Evolutionary conservation across 495 filamentous ascomycete genomes (phyloP), one percentile per base, ranked within the genome.

Genomic region (Podospora pseudocomata): DNA sequence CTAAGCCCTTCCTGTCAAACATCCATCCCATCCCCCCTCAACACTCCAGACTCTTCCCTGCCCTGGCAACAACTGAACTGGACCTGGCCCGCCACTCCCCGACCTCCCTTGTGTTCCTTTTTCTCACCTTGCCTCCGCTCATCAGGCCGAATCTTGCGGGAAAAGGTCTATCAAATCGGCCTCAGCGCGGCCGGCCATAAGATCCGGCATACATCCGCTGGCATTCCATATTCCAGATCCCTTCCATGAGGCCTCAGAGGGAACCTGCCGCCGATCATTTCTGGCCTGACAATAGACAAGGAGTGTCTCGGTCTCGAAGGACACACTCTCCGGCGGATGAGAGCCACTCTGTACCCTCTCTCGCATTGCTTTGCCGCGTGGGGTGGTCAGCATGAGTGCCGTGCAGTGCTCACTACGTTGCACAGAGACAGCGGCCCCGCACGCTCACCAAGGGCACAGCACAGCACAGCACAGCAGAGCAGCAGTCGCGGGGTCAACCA

Each of bases 1-100:
- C 75, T 72, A 75, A 68, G 20, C 74, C 70, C 53, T n/a, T 67
- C 70, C 61, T 32, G 70, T 63, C 26, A 20, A 60, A 56, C 65
- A 15, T 13, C 49, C 28, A 60, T 7, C 62, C 53, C 7, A 5
- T 53, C 11, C 19, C 19, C 34, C 16, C 39, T 4, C n/a, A 9
- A 44, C 61, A 32, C 19, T n/a, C 26, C 4, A 16, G 0, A 32
- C 60, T 19, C 60, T 30, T 13, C 18, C 28, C 44, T 23, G 23
- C 18, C 28, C 60, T 30, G 60, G 18, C 59, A 57, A 54, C 60
- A 23, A 23, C 23, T 23, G 23, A 23, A 23, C 23, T 23, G 23
- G 23, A 23, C 30, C 15, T 28, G 60, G 55, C 19, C 32, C 66
- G 32, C 67, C 63, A 2, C 20, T 62, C 63, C 60, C 63, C 67